A percentile compares a stretch with the other conserved stretches of the same genome.
Conservation (phyloP, 495 filamentous ascomycete genomes). For the Schizothecium vesticola region DNA sequence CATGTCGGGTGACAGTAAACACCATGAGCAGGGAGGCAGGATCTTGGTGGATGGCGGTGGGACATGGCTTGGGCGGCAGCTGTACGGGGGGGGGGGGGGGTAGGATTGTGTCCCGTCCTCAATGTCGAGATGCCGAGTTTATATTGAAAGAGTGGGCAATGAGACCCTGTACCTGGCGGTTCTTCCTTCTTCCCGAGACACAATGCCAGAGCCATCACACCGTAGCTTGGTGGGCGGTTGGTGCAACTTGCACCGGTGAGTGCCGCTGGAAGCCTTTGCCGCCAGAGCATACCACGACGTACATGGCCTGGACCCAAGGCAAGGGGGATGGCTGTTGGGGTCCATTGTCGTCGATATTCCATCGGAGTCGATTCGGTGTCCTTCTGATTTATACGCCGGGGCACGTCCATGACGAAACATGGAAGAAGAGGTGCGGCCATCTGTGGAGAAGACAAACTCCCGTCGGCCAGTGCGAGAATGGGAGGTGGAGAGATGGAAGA, state of each 20-base stretch:
- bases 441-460: background rate
- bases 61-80: background rate
- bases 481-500: background rate
- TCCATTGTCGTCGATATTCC: background rate
- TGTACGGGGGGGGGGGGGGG: too few relatives aligned
- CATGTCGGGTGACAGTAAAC: background rate
- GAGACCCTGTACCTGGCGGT: background rate
- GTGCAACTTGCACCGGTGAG: background rate
- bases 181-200: background rate
- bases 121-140: background rate
- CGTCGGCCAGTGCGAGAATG: too few relatives aligned
- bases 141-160: conserved; percentile 1
- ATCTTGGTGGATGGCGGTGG: background rate
- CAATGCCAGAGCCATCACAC: background rate
- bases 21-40: background rate
- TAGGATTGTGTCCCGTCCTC: background rate
- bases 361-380: background rate
- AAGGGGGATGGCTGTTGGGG: background rate
- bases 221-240: background rate
- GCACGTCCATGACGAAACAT: background rate
- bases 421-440: background rate
- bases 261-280: background rate
- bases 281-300: background rate
- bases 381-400: background rate
- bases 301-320: background rate